Conservation (phyloP, 1,284 basidiomycete species). For the Polyporus tsugae region DNA sequence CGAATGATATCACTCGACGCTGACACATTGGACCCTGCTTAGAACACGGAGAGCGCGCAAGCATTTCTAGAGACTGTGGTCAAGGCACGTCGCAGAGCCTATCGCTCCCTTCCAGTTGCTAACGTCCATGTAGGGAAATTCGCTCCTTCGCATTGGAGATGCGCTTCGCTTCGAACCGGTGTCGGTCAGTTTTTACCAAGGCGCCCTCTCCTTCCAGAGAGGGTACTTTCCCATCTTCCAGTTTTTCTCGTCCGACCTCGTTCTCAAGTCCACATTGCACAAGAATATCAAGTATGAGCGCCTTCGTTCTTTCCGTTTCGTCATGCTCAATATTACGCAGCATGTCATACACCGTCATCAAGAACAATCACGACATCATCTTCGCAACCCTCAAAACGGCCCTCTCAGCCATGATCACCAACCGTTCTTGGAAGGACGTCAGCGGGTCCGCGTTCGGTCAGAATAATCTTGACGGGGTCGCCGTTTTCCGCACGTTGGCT, state of each 20-base stretch:
- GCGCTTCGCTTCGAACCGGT: slow-evolving; percentile 59
- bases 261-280: slow-evolving; percentile 66
- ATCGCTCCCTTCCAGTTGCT: neutral
- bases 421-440: slow-evolving; percentile 37
- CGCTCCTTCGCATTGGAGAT: slow-evolving; percentile 57
- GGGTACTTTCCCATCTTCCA: slow-evolving; percentile 65
- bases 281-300: slow-evolving; percentile 61
- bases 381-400: slow-evolving; percentile 48
- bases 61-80: slow-evolving; percentile 54
- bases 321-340: slow-evolving; percentile 41
- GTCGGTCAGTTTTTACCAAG: slow-evolving; percentile 43
- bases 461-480: slow-evolving; percentile 30
- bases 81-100: slow-evolving; percentile 41
- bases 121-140: slow-evolving; percentile 53
- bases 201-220: slow-evolving; percentile 65
- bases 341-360: slow-evolving; percentile 61
- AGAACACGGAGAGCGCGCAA: slow-evolving; percentile 64
- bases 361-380: slow-evolving; percentile 52
- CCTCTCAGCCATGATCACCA: slow-evolving; percentile 51
- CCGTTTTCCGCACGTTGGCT: slow-evolving; percentile 56
- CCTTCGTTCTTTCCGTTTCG: neutral
- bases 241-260: slow-evolving; percentile 71
- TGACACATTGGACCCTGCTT: neutral
- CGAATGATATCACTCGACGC: neutral
- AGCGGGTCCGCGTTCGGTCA: slow-evolving; percentile 48